Percentiles rank a stretch among this genome's conserved stretches.
Conservation (phyloP, 225 moss, liverwort and hornwort species). For the Bryum argenteum region DNA sequence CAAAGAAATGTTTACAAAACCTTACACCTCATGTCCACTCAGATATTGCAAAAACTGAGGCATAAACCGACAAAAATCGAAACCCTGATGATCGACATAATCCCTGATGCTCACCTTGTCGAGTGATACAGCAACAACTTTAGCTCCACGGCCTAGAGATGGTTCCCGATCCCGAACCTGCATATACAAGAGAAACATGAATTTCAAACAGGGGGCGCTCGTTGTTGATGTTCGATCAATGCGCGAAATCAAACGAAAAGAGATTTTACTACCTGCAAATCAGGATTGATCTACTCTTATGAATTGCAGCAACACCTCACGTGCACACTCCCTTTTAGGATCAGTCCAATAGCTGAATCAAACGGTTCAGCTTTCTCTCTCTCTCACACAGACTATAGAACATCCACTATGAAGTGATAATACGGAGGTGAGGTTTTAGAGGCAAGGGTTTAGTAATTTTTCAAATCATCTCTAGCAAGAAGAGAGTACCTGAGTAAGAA, state of each 20-base stretch:
- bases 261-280: not conserved
- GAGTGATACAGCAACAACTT: slow-evolving; percentile 94
- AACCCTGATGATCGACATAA: slow-evolving; percentile 24
- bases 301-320: slow-evolving; percentile 1
- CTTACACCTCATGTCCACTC: not conserved
- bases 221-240: slow-evolving; percentile 8
- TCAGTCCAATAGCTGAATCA: not conserved
- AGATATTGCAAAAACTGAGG: not conserved
- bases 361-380: not conserved
- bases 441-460: not conserved
- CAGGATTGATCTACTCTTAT: not conserved
- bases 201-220: slow-evolving; percentile 17
- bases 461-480: not conserved
- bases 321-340: not conserved
- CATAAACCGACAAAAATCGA: slow-evolving; percentile 9
- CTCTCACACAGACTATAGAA: not conserved
- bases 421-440: not conserved
- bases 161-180: slow-evolving; percentile 97
- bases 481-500: slow-evolving; percentile 83
- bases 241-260: not conserved
- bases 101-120: slow-evolving; percentile 63
- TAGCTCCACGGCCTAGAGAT: slow-evolving; percentile 91
- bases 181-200: not conserved
- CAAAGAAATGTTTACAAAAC: slow-evolving; percentile 9
- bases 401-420: not conserved